These are phyloP conservation scores for Salvia miltiorrhiza DNA, from an alignment of 257 asterid species.

Conservation along the genomic window DNA sequence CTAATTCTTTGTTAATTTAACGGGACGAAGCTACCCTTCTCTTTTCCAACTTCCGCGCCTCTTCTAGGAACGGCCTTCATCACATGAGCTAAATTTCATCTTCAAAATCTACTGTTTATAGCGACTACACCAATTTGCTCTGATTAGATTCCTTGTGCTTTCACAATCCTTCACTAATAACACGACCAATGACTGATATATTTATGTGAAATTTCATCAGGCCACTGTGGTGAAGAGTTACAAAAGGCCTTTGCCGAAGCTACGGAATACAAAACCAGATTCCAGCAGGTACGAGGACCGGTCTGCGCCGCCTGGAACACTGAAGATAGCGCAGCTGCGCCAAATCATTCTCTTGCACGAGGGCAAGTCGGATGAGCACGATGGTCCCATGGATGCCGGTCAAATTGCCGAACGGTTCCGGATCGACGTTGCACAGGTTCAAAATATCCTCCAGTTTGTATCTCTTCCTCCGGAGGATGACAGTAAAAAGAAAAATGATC, in stretches of 20 bases:
- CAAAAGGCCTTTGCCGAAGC: slow-evolving; percentile 75
- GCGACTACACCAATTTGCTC: neutral
- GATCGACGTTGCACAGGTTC: slow-evolving; percentile 58
- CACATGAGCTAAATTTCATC: neutral
- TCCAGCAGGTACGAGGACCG: slow-evolving; percentile 66
- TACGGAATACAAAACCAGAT: slow-evolving; percentile 63
- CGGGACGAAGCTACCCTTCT: neutral
- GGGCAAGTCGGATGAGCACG: slow-evolving; percentile 60
- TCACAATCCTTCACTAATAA: neutral
- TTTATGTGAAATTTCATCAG: slow-evolving; percentile 25
- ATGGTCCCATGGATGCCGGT: slow-evolving; percentile 54
- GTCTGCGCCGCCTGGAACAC: slow-evolving; percentile 79
- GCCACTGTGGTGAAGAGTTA: slow-evolving; percentile 69
- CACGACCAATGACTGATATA: neutral
- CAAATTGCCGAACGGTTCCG: slow-evolving; percentile 60
- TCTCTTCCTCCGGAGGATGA: slow-evolving; percentile 67
- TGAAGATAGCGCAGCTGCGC: slow-evolving; percentile 61
- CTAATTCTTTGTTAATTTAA: neutral
- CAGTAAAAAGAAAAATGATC: slow-evolving; percentile 34
- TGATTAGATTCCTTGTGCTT: neutral
- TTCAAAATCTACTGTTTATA: neutral
- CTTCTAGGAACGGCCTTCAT: neutral
- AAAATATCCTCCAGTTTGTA: slow-evolving; percentile 59
- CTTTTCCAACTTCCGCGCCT: neutral
- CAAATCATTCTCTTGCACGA: slow-evolving; percentile 75